Evolutionary conservation across 139 green algal genomes (phyloP), one percentile per base, ranked within the genome.

Genomic region (Picochlorum sp.): DNA sequence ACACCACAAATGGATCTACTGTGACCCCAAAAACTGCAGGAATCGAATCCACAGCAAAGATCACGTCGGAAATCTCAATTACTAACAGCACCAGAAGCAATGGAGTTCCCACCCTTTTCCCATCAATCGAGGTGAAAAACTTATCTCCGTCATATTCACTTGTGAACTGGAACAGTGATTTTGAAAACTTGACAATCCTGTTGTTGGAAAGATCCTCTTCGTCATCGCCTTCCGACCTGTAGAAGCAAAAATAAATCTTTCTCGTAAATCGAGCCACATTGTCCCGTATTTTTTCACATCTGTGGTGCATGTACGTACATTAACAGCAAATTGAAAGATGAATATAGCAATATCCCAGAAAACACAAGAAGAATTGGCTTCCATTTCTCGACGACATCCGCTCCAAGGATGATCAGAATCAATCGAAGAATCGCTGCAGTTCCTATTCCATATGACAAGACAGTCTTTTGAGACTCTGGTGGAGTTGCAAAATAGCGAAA

Each of bases 11-110:
- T 8, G 92, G 92, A 83, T 98, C 93, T 2, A 88, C 65, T 9
- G 90, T 96, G 21, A 97, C 83, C 38, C 89, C 90, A 83, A 97
- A 97, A 16, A 97, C 85, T 24, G 86, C 86, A 2, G 86, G 89
- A 18, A 96, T 90, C 11, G 87, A 95, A 66, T 97, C 91, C 2
- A 98, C 93, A 9, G 93, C 93, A 78, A 98, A 98, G 3, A 97
- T 79, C 0, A 98, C 84, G 61, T 98, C 93, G 13, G 62, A 85
- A 21, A 98, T 69, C 81, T 98, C 93, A 3, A 98, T 71, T 3
- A 96, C 88, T 1, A 86, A 81, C 20, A 98, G 82, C 18, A 89
- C 86, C 3, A 98, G 76, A 31, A 98, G 79, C 52, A 98, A 76
- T 26, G 92, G 93, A 5, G 93, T 98, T 6, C 85, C 89, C 11